A percentile compares a stretch with the other conserved stretches of the same genome.
phyloP scores from a whole-genome alignment of 495 filamentous ascomycete species.

The Oidiodendron maius region DNA sequence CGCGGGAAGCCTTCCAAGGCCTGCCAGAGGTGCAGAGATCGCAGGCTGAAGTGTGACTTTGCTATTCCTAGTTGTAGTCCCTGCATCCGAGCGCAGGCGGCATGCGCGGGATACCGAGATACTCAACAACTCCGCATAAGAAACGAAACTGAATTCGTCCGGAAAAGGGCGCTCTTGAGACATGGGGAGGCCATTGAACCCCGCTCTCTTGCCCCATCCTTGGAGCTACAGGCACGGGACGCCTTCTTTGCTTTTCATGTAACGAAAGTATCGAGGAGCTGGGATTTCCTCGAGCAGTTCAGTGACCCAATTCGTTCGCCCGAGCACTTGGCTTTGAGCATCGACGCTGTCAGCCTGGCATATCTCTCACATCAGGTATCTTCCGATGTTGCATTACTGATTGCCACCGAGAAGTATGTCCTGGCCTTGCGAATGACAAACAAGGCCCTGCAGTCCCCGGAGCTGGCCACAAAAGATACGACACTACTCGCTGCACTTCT shows the following conservation, averaged over 20 bases:
- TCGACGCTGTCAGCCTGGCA: conserved; percentile 11
- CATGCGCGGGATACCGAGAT: conserved; percentile 60
- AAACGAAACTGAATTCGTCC: conserved; percentile 49
- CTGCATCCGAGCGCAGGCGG: conserved; percentile 58
- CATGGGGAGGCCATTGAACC: not conserved
- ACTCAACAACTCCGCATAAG: conserved; percentile 57
- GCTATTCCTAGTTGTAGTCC: conserved; percentile 15
- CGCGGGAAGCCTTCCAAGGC: conserved; percentile 10
- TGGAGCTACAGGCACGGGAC: conserved; percentile 6
- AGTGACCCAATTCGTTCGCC: conserved; percentile 1
- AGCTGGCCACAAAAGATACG: conserved; percentile 36
- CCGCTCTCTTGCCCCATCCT: not conserved
- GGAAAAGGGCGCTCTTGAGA: not conserved
- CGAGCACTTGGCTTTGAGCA: not conserved
- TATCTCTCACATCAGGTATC: conserved; percentile 5
- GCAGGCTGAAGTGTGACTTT: conserved; percentile 8
- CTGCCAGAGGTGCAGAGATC: conserved; percentile 7
- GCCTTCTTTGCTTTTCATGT: conserved; percentile 6
- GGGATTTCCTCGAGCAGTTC: conserved; percentile 5
- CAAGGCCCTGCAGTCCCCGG: not conserved
- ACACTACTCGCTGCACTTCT: conserved; percentile 56
- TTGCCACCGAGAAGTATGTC: conserved; percentile 5
- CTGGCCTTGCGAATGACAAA: conserved; percentile 7
- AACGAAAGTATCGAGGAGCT: conserved; percentile 6
- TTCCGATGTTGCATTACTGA: not conserved